Percentiles rank a stretch among this genome's conserved stretches.
phyloP scores from a whole-genome alignment of 441 rosid genomes.

The Erodium texanum region DNA sequence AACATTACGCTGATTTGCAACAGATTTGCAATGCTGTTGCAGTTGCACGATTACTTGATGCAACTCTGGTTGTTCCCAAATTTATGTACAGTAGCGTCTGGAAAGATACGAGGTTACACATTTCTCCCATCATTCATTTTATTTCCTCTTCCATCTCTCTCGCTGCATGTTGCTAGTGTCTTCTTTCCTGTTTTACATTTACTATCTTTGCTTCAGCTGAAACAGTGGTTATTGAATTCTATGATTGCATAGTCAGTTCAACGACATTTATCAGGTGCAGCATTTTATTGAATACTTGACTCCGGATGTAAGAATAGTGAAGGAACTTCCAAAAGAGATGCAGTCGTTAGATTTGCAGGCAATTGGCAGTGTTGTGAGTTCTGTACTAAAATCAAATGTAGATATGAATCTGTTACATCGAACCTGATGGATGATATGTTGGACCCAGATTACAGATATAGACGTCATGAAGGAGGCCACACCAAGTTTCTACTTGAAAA shows the following conservation, averaged over 20 bases:
- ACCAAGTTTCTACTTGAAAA: slow-evolving; percentile 72
- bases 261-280: slow-evolving; percentile 85
- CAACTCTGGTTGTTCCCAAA: slow-evolving; percentile 83
- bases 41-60: slow-evolving; percentile 72
- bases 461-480: slow-evolving; percentile 77
- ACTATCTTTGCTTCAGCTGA: slow-evolving; percentile 10
- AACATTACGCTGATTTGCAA: slow-evolving; percentile 15
- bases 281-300: slow-evolving; percentile 65
- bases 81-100: slow-evolving; percentile 94
- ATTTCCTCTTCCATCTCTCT: too few species aligned
- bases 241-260: slow-evolving; percentile 59
- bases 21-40: slow-evolving; percentile 95
- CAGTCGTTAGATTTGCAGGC: slow-evolving; percentile 80
- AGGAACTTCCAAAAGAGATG: slow-evolving; percentile 72
- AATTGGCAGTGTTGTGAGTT: slow-evolving; percentile 80
- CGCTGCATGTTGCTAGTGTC: too few species aligned
- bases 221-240: slow-evolving; percentile 24
- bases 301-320: slow-evolving; percentile 78
- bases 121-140: slow-evolving; percentile 8
- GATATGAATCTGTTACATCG: too few species aligned
- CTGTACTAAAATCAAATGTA: slow-evolving; percentile 2
- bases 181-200: neutral
- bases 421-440: too few species aligned
- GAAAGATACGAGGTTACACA: slow-evolving; percentile 75
- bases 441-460: slow-evolving; percentile 57